Evolutionary conservation across 768 basidiomycete species (phyloP), one percentile per base, ranked within the genome.

Genomic region (Calvatia gigantea): DNA sequence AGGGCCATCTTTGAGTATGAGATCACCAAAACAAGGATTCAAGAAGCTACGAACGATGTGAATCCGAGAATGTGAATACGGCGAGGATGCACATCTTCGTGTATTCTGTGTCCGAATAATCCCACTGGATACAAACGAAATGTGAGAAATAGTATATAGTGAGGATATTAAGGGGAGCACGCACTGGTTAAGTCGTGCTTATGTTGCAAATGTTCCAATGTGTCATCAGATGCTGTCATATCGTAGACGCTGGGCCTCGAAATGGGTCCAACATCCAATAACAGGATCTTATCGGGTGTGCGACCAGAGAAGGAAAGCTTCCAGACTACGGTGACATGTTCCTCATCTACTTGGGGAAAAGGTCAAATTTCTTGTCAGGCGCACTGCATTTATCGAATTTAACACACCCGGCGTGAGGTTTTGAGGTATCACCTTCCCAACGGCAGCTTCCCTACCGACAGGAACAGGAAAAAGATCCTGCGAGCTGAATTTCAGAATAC

Each of bases 391-490:
- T 29, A 21, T 6, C 11, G 14, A n/a, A n/a, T 6, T 2, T 2
- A 9, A 27, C 43, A 32, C 2, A 54, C 52, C 52, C 19, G 42
- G 7, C 19, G 19, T 14, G 15, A 41, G 56, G 14, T 21, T 38
- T 27, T 4, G 37, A n/a, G 52, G 27, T n/a, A 19, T 25, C 15
- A 15, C 14, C 33, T 7, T 49, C 2, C 44, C 52, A 2, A 17
- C 25, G 33, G 68, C 71, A 17, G 62, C 58, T 58, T 72, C 67
- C 3, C 73, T 64, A 33, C 68, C 62, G 1, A 74, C 64, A 19
- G 72, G 70, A 21, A 70, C 56, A 2, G 64, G 62, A 12, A 70
- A 49, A 17, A 71, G 59, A 46, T 73, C 71, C 72, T 73, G 23
- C 7, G 46, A 31, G 41, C 4, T 32, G 28, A 14, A 29, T 7